Percentiles rank a stretch among this genome's conserved stretches.
Evolutionary conservation across 176 grass and related monocot species (phyloP).

Genomic region (Aegilops umbellulata): DNA sequence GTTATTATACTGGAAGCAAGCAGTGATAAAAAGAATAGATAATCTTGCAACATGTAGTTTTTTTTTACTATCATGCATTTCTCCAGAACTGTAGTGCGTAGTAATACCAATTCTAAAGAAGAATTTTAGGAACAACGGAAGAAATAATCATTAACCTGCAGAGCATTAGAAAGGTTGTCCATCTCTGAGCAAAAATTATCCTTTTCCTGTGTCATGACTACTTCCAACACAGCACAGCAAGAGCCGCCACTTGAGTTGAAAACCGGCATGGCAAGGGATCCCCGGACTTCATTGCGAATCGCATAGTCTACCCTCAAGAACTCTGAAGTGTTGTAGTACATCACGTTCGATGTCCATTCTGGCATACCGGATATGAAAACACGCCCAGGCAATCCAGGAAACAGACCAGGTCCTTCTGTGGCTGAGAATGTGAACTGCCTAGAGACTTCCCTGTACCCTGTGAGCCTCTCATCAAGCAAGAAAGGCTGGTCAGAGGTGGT

Average conservation of each 20-base stretch:
- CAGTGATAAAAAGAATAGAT: neutral
- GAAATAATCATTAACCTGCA: constrained; percentile 41
- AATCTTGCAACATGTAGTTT: constrained; percentile 5
- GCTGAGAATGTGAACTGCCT: constrained; percentile 57
- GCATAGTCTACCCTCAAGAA: constrained; percentile 64
- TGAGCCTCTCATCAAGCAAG: constrained; percentile 48
- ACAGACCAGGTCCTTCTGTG: constrained; percentile 44
- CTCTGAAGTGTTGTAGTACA: constrained; percentile 46
- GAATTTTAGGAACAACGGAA: neutral
- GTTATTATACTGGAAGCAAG: neutral
- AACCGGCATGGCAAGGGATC: constrained; percentile 57
- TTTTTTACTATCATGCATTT: neutral
- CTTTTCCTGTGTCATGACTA: constrained; percentile 56
- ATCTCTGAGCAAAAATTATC: constrained; percentile 53
- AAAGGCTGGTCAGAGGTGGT: constrained; percentile 64
- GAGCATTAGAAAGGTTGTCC: constrained; percentile 44
- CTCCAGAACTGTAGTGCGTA: neutral
- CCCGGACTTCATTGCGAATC: constrained; percentile 45
- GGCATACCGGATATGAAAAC: constrained; percentile 52
- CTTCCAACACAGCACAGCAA: constrained; percentile 57
- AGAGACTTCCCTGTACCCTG: constrained; percentile 60
- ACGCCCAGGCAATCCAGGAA: constrained; percentile 51
- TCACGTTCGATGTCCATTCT: constrained; percentile 63
- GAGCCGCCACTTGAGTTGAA: constrained; percentile 36
- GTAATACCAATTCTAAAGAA: neutral